Evolutionary conservation across 1,284 basidiomycete species (phyloP), one percentile per base, ranked within the genome.

Genomic region (Phlebopus sp.): DNA sequence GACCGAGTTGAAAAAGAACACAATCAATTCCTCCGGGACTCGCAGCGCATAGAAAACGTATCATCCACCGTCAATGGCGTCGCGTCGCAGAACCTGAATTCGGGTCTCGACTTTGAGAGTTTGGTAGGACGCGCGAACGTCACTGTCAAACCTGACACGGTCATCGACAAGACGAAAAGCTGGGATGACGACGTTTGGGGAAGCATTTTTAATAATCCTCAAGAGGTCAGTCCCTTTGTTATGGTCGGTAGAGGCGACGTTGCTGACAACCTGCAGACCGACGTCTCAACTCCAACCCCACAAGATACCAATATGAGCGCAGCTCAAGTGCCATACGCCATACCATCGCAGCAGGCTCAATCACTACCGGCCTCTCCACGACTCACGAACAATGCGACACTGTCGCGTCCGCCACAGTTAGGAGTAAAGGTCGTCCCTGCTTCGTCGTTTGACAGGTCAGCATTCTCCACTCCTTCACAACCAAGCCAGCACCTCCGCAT

Each of bases 1-100:
- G 82, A 86, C 25, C 80, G 91, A 10, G 92, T 96, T 8, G 88
- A 92, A 67, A 80, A 79, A 55, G 92, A 96, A 63, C 92, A 95
- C 58, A 74, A 85, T 53, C 86, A 90, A 58, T 90, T 88, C 61
- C 70, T 94, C 13, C 81, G 86, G 27, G 90, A 93, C 63, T 86
- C 89, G 3, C 90, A 90, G 56, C 76, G 90, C 21, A 71, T 90
- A 35, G 90, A 92, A 59, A 88, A 92, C 60, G 79, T 78, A n/a
- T 87, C 86, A 32, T 70, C 76, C 4, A 66, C 71, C 3, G 50
- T 63, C 10, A 66, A 72, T 44, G 73, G 73, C 18, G 58, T 59
- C 23, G 55, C 64, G 9, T 51, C 55, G 6, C 58, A 66, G 14
- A 59, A 60, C 35, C 63, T 73, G 37, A 54, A 62, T 15, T 60